phyloP scores from a whole-genome alignment of 345 rosid genomes.

The Citrus inodora region DNA sequence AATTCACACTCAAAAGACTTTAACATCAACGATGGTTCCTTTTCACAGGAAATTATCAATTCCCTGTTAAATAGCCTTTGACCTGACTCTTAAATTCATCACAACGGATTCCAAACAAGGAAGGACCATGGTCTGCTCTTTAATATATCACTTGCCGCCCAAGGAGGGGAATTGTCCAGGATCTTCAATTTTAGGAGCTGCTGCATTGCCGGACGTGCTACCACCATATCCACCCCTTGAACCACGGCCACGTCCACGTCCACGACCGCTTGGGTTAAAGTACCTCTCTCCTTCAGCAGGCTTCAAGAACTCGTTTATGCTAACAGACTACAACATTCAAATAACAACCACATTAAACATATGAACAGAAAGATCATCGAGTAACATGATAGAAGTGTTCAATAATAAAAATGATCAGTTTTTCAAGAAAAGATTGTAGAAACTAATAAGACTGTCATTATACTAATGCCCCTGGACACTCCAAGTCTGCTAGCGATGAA shows the following conservation, averaged over 20 bases:
- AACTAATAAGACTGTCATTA: not conserved
- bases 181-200: conserved; percentile 77
- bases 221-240: conserved; percentile 54
- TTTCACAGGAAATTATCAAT: conserved; percentile 20
- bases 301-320: conserved; percentile 92
- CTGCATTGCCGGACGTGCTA: conserved; percentile 21
- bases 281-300: conserved; percentile 82
- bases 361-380: not conserved
- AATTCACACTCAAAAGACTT: conserved; percentile 42
- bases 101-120: conserved; percentile 16
- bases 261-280: conserved; percentile 51
- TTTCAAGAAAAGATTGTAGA: not conserved
- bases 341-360: not conserved
- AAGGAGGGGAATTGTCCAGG: conserved; percentile 86
- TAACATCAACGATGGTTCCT: conserved; percentile 22
- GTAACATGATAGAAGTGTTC: not conserved
- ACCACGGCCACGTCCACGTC: conserved; percentile 70
- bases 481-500: not conserved
- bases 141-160: conserved; percentile 68
- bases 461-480: not conserved
- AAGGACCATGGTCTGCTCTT: conserved; percentile 2
- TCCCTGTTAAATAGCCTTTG: conserved; percentile 29
- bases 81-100: conserved; percentile 15
- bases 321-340: conserved; percentile 52
- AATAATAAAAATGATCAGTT: not conserved